Conservation (phyloP, 2,329 filamentous ascomycete species). For the Xylaria multiplex region DNA sequence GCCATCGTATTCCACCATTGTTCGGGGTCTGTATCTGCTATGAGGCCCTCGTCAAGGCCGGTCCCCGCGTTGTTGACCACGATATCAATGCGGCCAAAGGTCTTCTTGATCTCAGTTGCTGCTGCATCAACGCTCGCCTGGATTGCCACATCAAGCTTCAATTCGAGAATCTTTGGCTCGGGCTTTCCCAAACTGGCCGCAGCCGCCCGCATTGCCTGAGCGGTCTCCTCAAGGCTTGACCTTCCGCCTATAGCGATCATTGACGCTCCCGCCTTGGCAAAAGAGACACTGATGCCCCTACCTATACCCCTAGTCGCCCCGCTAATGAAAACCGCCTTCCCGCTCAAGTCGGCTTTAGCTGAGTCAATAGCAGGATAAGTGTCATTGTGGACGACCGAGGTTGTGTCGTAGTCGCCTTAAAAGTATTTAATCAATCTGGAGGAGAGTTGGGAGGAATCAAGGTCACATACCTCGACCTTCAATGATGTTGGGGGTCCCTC, state of each 20-base stretch:
- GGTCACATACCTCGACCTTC: slow-evolving; percentile 41
- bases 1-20: slow-evolving; percentile 55
- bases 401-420: slow-evolving; percentile 46
- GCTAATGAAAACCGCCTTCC: slow-evolving; percentile 51
- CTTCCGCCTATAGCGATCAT: slow-evolving; percentile 50
- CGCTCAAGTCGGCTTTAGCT: slow-evolving; percentile 44
- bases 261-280: slow-evolving; percentile 52
- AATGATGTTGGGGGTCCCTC: slow-evolving; percentile 38
- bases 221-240: slow-evolving; percentile 41
- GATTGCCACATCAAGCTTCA: slow-evolving; percentile 51
- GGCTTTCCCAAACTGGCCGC: slow-evolving; percentile 42
- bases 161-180: slow-evolving; percentile 46
- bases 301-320: slow-evolving; percentile 52
- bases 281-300: slow-evolving; percentile 46
- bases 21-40: slow-evolving; percentile 47
- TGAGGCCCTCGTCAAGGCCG: slow-evolving; percentile 14
- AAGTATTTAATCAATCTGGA: background rate
- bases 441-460: background rate
- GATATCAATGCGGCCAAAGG: slow-evolving; percentile 50
- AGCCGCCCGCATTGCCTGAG: slow-evolving; percentile 42
- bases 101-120: slow-evolving; percentile 45
- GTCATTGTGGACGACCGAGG: slow-evolving; percentile 47
- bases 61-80: slow-evolving; percentile 51
- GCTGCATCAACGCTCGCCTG: slow-evolving; percentile 48
- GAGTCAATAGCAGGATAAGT: slow-evolving; percentile 50